A percentile compares a stretch with the other conserved stretches of the same genome.
phyloP scores from a whole-genome alignment of 768 basidiomycete species.

The Termitomyces sp. region DNA sequence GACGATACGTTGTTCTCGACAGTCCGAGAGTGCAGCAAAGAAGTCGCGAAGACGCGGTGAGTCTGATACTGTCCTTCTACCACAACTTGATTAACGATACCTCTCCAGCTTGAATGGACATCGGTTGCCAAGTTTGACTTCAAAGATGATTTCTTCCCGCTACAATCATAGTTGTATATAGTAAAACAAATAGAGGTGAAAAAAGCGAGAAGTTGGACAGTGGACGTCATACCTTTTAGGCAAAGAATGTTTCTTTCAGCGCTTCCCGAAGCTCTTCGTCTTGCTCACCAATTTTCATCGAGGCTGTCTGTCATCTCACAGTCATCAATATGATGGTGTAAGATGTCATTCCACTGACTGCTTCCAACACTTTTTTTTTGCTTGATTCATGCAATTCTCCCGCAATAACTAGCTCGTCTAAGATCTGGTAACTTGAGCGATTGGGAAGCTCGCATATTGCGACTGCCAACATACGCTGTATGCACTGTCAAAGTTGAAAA shows the following conservation, averaged over 20 bases:
- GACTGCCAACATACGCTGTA: constrained; percentile 56
- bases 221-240: neutral
- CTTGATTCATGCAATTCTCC: constrained; percentile 95
- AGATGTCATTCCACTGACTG: constrained; percentile 14
- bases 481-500: constrained; percentile 97
- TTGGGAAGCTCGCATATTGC: neutral
- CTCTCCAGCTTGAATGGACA: constrained; percentile 51
- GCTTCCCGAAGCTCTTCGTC: constrained; percentile 15
- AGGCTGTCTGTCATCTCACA: constrained; percentile 4
- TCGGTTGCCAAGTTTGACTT: constrained; percentile 44
- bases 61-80: constrained; percentile 18
- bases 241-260: constrained; percentile 12
- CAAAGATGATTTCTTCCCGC: constrained; percentile 47
- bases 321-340: neutral
- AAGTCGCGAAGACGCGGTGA: constrained; percentile 37
- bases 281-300: constrained; percentile 14
- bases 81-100: neutral
- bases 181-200: neutral
- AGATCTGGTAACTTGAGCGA: constrained; percentile 42
- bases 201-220: neutral
- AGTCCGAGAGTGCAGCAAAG: constrained; percentile 24
- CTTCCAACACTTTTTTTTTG: constrained; percentile 53
- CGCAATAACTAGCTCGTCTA: constrained; percentile 91
- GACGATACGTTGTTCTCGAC: constrained; percentile 61
- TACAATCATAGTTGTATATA: constrained; percentile 3